Percentiles rank a stretch among this genome's conserved stretches.
Conservation (phyloP, 208 protist genomes). For the Wallacemonas collosoma region DNA sequence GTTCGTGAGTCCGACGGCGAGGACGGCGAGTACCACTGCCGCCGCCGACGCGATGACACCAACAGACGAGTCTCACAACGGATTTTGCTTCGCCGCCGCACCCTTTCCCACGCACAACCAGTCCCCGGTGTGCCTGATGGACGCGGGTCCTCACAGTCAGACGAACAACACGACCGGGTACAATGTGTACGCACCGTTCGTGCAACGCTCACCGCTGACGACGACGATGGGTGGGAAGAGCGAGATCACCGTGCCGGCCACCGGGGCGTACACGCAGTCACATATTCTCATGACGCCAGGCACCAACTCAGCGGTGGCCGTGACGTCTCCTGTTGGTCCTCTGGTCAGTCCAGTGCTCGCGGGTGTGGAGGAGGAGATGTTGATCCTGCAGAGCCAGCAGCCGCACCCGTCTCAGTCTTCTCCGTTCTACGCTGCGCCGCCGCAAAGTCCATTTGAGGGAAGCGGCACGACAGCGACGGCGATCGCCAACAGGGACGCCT, state of each 20-base stretch:
- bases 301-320: neutral
- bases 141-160: no score
- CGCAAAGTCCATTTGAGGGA: neutral
- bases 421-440: neutral
- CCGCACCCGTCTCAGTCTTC: neutral
- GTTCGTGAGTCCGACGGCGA: neutral
- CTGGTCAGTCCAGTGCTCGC: neutral
- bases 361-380: constrained; percentile 9
- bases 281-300: neutral
- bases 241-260: neutral
- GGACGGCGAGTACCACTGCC: no score
- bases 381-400: neutral
- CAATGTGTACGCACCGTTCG: neutral
- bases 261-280: constrained; percentile 8
- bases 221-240: neutral
- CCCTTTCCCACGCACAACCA: no score
- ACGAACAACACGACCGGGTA: no score
- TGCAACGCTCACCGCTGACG: neutral
- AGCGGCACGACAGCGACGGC: neutral
- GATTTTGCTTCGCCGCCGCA: no score
- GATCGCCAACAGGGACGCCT: no score
- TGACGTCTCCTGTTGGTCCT: neutral
- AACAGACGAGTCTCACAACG: no score
- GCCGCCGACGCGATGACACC: no score
- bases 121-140: no score